These are phyloP conservation scores for Aspergillus japonicus DNA, from an alignment of 2,329 filamentous ascomycete species.

Conservation along the genomic window DNA sequence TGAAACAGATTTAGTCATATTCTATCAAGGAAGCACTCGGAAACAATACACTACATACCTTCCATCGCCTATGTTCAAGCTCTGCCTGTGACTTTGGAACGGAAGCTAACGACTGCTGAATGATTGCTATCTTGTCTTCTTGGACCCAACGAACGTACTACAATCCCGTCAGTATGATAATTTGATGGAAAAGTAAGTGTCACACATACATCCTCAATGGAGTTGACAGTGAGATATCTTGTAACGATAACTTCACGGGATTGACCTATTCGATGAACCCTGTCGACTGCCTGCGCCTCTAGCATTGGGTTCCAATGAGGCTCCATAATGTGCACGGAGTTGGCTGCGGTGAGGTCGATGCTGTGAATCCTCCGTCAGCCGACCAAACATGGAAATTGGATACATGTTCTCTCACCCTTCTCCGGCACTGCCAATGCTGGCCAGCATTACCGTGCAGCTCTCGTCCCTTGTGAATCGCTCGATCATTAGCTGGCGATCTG, in stretches of 20 bases:
- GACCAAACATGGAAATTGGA: no score
- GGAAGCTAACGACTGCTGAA: no score
- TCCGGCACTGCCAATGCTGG: slow-evolving; percentile 9
- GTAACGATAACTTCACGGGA: slow-evolving; percentile 73
- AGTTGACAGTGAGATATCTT: slow-evolving; percentile 59
- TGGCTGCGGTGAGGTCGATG: slow-evolving; percentile 13
- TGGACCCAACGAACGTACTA: no score
- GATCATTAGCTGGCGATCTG: not conserved
- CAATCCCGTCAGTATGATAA: no score
- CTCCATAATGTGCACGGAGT: slow-evolving; percentile 67
- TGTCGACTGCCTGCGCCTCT: slow-evolving; percentile 83
- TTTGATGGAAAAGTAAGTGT: no score
- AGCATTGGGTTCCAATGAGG: slow-evolving; percentile 89
- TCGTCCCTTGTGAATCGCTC: not conserved
- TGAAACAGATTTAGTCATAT: no score
- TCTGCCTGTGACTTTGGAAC: no score
- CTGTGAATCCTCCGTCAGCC: not conserved
- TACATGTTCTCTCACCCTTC: slow-evolving; percentile 6
- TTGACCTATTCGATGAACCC: slow-evolving; percentile 81
- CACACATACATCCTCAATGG: slow-evolving; percentile 52
- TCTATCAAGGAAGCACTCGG: no score
- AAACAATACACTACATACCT: no score
- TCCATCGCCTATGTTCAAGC: no score
- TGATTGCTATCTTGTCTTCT: no score
- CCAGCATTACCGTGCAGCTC: slow-evolving; percentile 8